Evolutionary conservation across 2,329 filamentous ascomycete species (phyloP), one percentile per base, ranked within the genome.

Genomic region (Fusarium coicis): DNA sequence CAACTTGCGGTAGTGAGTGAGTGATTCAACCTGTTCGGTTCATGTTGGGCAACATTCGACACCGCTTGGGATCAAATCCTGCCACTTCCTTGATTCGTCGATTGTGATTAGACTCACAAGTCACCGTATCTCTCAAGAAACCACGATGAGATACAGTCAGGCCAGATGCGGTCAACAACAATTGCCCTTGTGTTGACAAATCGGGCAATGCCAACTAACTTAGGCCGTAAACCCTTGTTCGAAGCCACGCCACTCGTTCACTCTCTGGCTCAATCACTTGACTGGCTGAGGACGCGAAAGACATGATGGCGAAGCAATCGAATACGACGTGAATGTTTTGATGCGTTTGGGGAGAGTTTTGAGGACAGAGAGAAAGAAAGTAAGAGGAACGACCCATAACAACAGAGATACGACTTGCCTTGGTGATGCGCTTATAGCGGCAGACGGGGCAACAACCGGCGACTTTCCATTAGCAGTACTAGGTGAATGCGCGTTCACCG

Each of bases 141-240:
- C 61, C 66, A 72, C 60, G 64, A 67, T 56, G 70, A 74, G 64
- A 69, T 56, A 72, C 60, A 66, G 75, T 64, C 68, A 73, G 61
- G 69, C 72, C 73, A 73, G 68, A 74, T 68, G 72, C 73, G 63
- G 75, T 74, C 72, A 62, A 74, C 63, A 66, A 73, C 46, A 67
- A 73, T n/a, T 59, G 50, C 44, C 44, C 40, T 69, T 54, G 53
- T 53, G 54, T 75, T 65, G 68, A 74, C 74, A 74, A 76, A 73
- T 75, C 63, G 74, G 75, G 66, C 63, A 66, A 74, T 74, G 75
- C 74, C 75, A 77, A 60, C 72, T 74, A 66, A 66, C 66, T 70
- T 59, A 57, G 71, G 67, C 66, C 61, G 63, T 68, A 66, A 54
- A 73, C 66, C 73, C 68, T 76, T 75, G 66, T 67, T 56, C 59